Conservation (phyloP, 768 basidiomycete genomes). For the Suillus subluteus region DNA sequence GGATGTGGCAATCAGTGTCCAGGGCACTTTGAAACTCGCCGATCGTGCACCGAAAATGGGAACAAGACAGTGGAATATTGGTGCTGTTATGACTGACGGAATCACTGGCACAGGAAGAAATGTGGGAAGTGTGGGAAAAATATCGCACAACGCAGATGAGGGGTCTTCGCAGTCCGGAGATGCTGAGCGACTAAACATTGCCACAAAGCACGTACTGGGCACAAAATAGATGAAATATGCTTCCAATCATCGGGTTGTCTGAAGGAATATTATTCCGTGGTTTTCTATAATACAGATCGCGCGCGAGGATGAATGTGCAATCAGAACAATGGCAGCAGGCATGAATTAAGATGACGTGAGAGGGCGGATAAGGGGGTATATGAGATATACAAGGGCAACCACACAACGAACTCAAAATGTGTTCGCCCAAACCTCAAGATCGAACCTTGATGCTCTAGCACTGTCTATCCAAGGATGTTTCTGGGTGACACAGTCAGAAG, state of each 20-base stretch:
- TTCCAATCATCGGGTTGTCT: no score
- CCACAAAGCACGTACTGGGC: neutral
- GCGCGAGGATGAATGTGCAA: conserved; percentile 34
- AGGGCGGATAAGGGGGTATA: conserved; percentile 17
- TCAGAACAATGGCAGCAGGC: conserved; percentile 27
- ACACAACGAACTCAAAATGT: conserved; percentile 53
- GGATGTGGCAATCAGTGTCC: conserved; percentile 16
- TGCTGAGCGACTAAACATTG: neutral
- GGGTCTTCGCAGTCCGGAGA: neutral
- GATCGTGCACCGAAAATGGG: conserved; percentile 13
- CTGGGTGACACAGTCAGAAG: conserved; percentile 38
- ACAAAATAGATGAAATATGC: neutral
- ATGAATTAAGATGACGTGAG: conserved; percentile 30
- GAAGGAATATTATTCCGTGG: conserved; percentile 18
- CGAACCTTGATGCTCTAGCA: conserved; percentile 60
- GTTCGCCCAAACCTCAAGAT: conserved; percentile 81
- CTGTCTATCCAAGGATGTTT: conserved; percentile 76
- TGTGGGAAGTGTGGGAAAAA: neutral
- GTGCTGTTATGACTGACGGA: conserved; percentile 16
- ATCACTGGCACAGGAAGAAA: neutral
- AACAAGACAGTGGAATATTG: conserved; percentile 15
- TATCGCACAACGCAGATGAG: neutral
- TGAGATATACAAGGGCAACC: conserved; percentile 15
- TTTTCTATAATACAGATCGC: conserved; percentile 35
- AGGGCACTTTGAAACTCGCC: conserved; percentile 15